Base-by-base conservation (phyloP, 176 grass and related monocot species). In the Secale cereale region DNA sequence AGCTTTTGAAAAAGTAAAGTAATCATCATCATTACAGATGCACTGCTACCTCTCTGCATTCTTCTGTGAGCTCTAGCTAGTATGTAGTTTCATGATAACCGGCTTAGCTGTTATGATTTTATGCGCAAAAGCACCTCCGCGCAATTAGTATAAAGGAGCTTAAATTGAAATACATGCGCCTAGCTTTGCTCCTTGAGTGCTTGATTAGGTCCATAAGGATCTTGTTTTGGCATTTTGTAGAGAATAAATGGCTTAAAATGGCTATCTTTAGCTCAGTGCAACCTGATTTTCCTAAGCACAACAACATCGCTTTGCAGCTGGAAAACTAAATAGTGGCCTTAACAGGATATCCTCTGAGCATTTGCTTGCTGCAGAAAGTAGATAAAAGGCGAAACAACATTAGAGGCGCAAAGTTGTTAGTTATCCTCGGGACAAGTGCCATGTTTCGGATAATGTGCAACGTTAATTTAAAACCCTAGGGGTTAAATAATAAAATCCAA, bases 51-150 rank as follows among this genome's bases (percentile, higher is more conserved):
- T 30, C 59, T 68, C 61, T 35, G 23, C 68, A 80, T 84, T 83
- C 46, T 76, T 62, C 23, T 70, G 48, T 3, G 72, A 60, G 79
- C 60, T 76, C 62, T 60, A 83, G 56, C 50, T 54, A 22, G 40
- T 77, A 61, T 50, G 46, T 14, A 36, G 60, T 76, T 61, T 9
- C 48, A 84, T 76, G 39, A 85, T 76, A 23, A 83, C 80, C 40
- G 81, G 60, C 37, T 84, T 84, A 69, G 74, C 41, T 70, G 59
- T 61, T 79, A 85, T 71, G 85, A 91, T 91, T 91, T 87, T 85
- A 81, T 85, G 89, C 70, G 14, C 63, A 64, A 35, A 87, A 39
- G 70, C 79, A 33, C 61, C 50, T 84, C 76, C 69, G 56, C 37
- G 14, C 35, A 70, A 85, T 71, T 71, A 70, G 36, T 77, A 85